phyloP scores from a whole-genome alignment of 2,329 filamentous ascomycete species.

The Talaromyces sp. region DNA sequence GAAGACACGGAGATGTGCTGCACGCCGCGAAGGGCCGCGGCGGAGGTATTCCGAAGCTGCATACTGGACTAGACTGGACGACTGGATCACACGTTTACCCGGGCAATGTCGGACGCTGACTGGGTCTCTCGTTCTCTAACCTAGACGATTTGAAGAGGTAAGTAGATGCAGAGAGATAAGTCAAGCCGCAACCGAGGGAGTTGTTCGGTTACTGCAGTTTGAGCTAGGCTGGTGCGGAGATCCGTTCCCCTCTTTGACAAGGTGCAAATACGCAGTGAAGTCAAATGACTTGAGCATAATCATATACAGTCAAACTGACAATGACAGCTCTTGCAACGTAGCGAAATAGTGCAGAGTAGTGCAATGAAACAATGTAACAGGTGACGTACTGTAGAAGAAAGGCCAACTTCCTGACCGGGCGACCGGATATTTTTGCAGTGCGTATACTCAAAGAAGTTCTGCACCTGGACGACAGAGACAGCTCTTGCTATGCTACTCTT shows the following conservation, averaged over 20 bases:
- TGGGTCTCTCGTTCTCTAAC: neutral
- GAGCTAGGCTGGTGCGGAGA: neutral
- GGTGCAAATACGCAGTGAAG: neutral
- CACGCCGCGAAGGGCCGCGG: constrained; percentile 34
- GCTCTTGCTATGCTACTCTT: neutral
- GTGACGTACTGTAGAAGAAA: neutral
- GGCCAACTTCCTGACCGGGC: neutral
- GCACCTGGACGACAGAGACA: neutral
- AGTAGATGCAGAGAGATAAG: neutral
- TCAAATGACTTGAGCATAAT: no score
- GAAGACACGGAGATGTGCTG: constrained; percentile 25
- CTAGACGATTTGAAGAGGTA: neutral
- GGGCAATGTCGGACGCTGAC: neutral
- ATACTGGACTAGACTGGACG: neutral
- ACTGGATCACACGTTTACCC: neutral
- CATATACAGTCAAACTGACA: neutral
- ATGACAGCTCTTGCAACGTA: neutral
- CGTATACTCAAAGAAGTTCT: neutral
- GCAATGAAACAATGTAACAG: neutral
- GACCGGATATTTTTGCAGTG: neutral
- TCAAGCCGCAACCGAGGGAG: constrained; percentile 2
- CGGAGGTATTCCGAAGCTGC: constrained; percentile 22
- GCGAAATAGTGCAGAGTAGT: neutral
- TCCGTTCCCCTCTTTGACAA: neutral
- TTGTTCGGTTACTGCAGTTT: constrained; percentile 4